A percentile compares a stretch with the other conserved stretches of the same genome.
Evolutionary conservation across 257 asterid species (phyloP).

Genomic region (Solanum bukasovii): DNA sequence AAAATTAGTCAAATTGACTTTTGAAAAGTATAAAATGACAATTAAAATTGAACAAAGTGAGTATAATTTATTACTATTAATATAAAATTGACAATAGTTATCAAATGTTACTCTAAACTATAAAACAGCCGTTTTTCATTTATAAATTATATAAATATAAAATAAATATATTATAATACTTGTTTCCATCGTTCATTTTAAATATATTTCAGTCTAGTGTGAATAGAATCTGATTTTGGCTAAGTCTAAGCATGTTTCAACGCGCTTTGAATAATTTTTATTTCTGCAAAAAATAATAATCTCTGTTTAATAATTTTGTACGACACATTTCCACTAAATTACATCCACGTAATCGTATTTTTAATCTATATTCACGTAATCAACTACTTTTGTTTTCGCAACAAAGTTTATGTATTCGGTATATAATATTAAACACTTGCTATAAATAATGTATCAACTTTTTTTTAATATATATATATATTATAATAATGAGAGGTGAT

Average conservation of each 20-base stretch:
- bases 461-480: no score
- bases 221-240: neutral
- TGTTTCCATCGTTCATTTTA: neutral
- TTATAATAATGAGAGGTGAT: no score
- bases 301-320: neutral
- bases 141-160: neutral
- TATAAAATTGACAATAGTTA: neutral
- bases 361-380: neutral
- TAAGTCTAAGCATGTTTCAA: neutral
- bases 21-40: no score
- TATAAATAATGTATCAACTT: neutral
- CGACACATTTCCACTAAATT: neutral
- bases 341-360: neutral
- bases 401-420: neutral
- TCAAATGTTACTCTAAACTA: neutral
- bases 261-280: neutral
- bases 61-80: neutral
- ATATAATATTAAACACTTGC: no score
- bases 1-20: no score
- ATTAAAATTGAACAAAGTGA: no score
- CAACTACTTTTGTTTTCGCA: neutral
- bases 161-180: neutral
- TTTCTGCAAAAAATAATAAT: neutral
- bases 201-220: neutral
- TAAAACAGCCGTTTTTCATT: neutral